phyloP scores from a whole-genome alignment of 306 rosid species.

The Cajanus cajan region DNA sequence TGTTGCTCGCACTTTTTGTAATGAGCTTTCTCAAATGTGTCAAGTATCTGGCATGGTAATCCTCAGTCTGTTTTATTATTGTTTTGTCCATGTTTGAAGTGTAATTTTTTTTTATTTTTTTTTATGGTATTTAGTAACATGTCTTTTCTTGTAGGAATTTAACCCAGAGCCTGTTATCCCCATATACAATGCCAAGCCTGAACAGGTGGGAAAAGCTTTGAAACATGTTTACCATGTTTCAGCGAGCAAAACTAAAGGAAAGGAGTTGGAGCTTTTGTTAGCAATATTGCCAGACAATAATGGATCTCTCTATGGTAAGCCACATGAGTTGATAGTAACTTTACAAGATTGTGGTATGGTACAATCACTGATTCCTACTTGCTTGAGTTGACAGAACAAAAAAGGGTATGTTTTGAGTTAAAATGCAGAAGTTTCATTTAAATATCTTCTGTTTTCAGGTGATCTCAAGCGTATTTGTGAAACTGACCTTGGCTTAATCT shows the following conservation, averaged over 20 bases:
- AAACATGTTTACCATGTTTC: constrained; percentile 86
- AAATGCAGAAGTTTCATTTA: background rate
- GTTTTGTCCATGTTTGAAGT: background rate
- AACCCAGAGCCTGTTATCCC: constrained; percentile 82
- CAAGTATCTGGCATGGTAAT: constrained; percentile 94
- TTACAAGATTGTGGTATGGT: background rate
- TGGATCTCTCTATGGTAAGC: constrained; percentile 82
- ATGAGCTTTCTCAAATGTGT: constrained; percentile 91
- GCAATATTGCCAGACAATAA: constrained; percentile 92
- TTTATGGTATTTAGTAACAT: background rate
- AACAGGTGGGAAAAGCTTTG: constrained; percentile 83
- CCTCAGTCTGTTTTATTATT: background rate
- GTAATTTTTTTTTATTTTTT: background rate
- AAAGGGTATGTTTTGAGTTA: background rate
- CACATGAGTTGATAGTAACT: background rate
- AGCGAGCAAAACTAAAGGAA: constrained; percentile 77
- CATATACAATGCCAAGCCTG: constrained; percentile 84
- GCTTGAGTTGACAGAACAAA: background rate
- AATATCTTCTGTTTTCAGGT: constrained; percentile 49
- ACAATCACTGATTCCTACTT: background rate
- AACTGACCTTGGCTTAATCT: constrained; percentile 85
- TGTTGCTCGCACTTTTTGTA: constrained; percentile 83
- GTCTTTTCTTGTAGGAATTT: constrained; percentile 56
- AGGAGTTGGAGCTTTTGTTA: constrained; percentile 79
- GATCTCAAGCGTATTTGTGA: constrained; percentile 93